Evolutionary conservation across 2,329 filamentous ascomycete genomes (phyloP), one percentile per base, ranked within the genome.

Genomic region (Penicillium fuscoglaucum): DNA sequence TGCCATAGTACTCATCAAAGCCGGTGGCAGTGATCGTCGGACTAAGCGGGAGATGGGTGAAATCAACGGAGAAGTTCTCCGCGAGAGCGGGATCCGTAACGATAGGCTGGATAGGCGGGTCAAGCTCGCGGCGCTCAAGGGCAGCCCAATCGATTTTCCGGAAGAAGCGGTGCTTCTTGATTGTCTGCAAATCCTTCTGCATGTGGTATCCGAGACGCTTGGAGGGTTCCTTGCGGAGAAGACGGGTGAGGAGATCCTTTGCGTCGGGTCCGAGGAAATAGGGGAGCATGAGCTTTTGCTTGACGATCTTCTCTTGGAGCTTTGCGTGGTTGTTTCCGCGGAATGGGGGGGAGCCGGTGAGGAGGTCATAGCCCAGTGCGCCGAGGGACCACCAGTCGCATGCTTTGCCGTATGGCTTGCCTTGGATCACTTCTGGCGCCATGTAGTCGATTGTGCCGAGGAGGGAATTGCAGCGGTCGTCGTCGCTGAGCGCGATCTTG

Each of bases 371-470:
- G 35, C 91, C 92, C 46, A 99, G 84, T 3, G 93, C 93, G 37
- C 96, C 95, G 47, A 99, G 88, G 5, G 93, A 96, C 95, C 95
- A 99, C 93, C 93, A 99, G 78, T 99, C 95, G 19, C 97, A 96
- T 1, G 92, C 88, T 75, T 93, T 93, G 70, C 93, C 93, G 74
- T 99, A 99, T 65, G 90, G 88, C 64, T 90, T 87, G 61, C 92
- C 93, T 61, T 88, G 84, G 60, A 99, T 87, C 52, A 99, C 90
- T 77, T 99, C 95, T 0, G 95, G 95, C 0, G 95, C 96, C 95
- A 99, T 99, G 83, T 99, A 99, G 74, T 98, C 95, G 58, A 97
- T 89, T 0, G 95, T 99, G 51, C 95, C 95, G 10, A 97, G 86
- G 65, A 97, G 89, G 43, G 91, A 96, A 76, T 92, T 91, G 82